These are phyloP conservation scores for Ottelia alismoides DNA, from an alignment of 106 monocot species.

Conservation along the genomic window DNA sequence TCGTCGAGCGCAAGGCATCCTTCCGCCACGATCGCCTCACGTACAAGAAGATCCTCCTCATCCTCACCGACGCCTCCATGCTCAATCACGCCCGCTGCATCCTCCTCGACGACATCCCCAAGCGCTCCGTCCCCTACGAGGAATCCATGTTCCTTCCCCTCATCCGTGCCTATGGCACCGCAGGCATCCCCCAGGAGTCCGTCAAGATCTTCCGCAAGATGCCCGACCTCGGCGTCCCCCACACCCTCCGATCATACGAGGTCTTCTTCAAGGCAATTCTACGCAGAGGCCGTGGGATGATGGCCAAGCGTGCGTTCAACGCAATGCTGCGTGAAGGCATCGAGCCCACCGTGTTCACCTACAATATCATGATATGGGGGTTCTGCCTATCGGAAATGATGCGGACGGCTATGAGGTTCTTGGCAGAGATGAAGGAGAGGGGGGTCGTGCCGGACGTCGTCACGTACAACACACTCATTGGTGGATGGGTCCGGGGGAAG, in stretches of 20 bases:
- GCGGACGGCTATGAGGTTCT: conserved; percentile 59
- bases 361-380: conserved; percentile 82
- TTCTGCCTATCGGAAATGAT: conserved; percentile 78
- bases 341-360: conserved; percentile 58
- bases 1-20: conserved; percentile 83
- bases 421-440: conserved; percentile 64
- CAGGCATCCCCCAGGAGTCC: conserved; percentile 67
- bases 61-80: conserved; percentile 63
- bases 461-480: conserved; percentile 27
- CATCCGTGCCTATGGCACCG: conserved; percentile 63
- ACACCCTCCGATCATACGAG: conserved; percentile 51
- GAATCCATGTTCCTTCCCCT: conserved; percentile 48
- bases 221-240: conserved; percentile 47
- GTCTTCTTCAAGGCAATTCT: conserved; percentile 88
- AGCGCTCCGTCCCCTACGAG: conserved; percentile 25
- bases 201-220: conserved; percentile 73
- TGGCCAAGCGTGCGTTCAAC: conserved; percentile 85
- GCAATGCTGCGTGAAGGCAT: conserved; percentile 65
- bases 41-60: conserved; percentile 35
- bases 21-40: conserved; percentile 62
- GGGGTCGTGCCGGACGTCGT: conserved; percentile 40
- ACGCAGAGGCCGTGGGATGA: conserved; percentile 54
- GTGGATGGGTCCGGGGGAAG: conserved; percentile 20
- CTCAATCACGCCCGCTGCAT: conserved; percentile 97
- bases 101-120: conserved; percentile 82